These are phyloP conservation scores for Tremella yokohamensis DNA, from an alignment of 768 basidiomycete species.

Conservation along the genomic window DNA sequence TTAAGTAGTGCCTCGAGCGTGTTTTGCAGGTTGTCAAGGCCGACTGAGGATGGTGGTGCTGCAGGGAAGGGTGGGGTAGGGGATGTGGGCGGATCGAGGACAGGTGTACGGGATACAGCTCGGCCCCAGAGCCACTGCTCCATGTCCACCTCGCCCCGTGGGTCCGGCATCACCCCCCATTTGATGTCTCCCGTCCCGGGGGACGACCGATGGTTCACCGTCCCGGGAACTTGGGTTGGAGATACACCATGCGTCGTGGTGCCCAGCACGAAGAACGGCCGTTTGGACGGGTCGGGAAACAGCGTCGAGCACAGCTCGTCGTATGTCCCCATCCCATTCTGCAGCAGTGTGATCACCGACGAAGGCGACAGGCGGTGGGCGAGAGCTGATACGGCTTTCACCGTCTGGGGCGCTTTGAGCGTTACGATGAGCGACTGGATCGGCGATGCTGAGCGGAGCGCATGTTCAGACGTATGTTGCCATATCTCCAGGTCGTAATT, in stretches of 20 bases:
- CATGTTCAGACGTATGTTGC: conserved; percentile 3
- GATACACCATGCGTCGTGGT: conserved; percentile 78
- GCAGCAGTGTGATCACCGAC: conserved; percentile 84
- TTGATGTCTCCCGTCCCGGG: conserved; percentile 45
- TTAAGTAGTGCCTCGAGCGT: conserved; percentile 66
- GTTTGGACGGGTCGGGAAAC: conserved; percentile 67
- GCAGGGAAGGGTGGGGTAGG: conserved; percentile 52
- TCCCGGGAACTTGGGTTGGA: conserved; percentile 52
- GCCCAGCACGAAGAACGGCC: conserved; percentile 82
- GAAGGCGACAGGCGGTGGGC: conserved; percentile 61
- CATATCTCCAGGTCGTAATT: conserved; percentile 14
- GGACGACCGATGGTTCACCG: conserved; percentile 11
- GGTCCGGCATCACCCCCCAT: conserved; percentile 77
- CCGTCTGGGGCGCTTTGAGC: conserved; percentile 69
- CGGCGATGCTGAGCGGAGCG: conserved; percentile 10
- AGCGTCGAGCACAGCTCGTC: conserved; percentile 66
- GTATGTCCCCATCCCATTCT: conserved; percentile 91
- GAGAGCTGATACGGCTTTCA: conserved; percentile 60
- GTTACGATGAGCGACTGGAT: conserved; percentile 81
- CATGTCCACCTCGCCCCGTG: conserved; percentile 40
- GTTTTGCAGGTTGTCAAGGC: conserved; percentile 62
- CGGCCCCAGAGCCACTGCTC: conserved; percentile 30
- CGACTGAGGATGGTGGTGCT: conserved; percentile 53
- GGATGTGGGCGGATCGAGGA: conserved; percentile 29
- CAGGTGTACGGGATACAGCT: conserved; percentile 13